Conservation (phyloP, 129 eudicot species). For the Lactuca sativa region DNA sequence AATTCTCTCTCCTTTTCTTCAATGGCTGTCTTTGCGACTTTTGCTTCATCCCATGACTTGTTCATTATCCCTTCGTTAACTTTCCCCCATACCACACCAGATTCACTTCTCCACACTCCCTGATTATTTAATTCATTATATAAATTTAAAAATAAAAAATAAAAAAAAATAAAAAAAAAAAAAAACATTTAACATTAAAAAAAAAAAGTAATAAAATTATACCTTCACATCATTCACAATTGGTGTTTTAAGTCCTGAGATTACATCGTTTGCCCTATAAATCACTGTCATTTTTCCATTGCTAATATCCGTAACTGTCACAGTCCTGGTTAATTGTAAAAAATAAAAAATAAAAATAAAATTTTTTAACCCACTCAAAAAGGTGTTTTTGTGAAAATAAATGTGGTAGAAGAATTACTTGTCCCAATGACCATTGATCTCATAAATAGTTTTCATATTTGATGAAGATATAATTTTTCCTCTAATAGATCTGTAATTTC, state of each 20-base stretch:
- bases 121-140: constrained; percentile 17
- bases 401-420: constrained; percentile 41
- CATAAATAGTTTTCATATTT: constrained; percentile 44
- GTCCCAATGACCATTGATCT: constrained; percentile 92
- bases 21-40: constrained; percentile 50
- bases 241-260: constrained; percentile 67
- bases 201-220: background rate
- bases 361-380: too few species aligned
- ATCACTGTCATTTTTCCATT: constrained; percentile 53
- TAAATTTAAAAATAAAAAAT: too few species aligned
- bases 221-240: constrained; percentile 65
- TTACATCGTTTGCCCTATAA: constrained; percentile 66
- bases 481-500: constrained; percentile 52
- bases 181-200: background rate
- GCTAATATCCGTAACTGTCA: constrained; percentile 52
- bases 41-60: constrained; percentile 78
- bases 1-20: constrained; percentile 69
- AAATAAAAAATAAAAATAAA: background rate
- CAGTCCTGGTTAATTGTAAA: constrained; percentile 41
- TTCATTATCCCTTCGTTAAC: constrained; percentile 59
- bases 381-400: too few species aligned
- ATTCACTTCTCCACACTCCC: constrained; percentile 63
- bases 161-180: too few species aligned
- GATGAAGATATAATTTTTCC: constrained; percentile 60
- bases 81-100: constrained; percentile 74